Base-by-base conservation (phyloP, 2,329 filamentous ascomycete genomes). In the Aspergillus oerlinghausenensis region DNA sequence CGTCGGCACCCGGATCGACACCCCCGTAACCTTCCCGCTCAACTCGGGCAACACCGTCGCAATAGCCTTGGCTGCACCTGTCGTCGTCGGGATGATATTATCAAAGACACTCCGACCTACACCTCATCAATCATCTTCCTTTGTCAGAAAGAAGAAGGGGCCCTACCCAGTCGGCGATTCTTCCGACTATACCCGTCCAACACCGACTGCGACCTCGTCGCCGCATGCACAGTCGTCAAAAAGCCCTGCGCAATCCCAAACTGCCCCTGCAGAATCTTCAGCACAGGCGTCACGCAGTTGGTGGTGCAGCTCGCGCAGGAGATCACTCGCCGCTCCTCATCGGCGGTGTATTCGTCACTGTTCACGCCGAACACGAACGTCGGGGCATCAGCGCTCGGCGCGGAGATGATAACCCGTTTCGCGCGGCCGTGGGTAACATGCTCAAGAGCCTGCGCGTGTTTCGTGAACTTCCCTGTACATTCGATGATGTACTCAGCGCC, bases 81-180 rank as follows among this genome's bases (percentile, higher is more conserved):
- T 96, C 83, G 88, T 92, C 80, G 86, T 90, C 75, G 92, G 92
- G 71, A 96, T 96, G 83, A 96, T 96, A 84, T 96, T 96, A 82
- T 93, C 88, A 73, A 92, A 92, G 79, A 92, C 91, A 69, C 88
- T 90, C 80, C 92, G 92, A 77, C 91, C 92, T 35, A 14, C 11
- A 35, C 4, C 29, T 14, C 4, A 14, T 35, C 29, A 35, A 3
- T 14, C 4, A 5, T 35, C 11, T 2, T 35, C 29, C 7, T 29
- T 29, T 29, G 9, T 10, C 3, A 4, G 29, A 23, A 23, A 23
- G 23, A 3, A 23, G 23, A 23, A 10, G 28, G 9, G 28, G 1
- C 3, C 8, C 10, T 32, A 32, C 32, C 68, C 10, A 70, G 56
- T 29, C 70, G 67, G 25, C 63, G 62, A 55, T 70, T 70, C 63